Percentiles rank a stretch among this genome's conserved stretches.
phyloP scores from a whole-genome alignment of 176 grass and related monocot genomes.

The Pontederia paniculata region DNA sequence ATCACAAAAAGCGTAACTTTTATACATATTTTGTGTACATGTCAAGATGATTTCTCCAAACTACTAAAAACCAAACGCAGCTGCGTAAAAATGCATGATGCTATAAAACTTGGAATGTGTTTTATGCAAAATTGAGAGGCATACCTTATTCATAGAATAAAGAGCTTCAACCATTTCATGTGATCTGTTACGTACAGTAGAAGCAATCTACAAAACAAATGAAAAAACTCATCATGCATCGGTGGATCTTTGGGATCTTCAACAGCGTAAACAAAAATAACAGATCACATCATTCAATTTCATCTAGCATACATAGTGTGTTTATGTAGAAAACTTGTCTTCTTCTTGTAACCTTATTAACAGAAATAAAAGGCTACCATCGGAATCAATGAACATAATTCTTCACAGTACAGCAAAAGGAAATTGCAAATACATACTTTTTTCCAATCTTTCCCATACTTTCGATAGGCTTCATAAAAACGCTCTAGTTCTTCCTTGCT shows the following conservation, averaged over 20 bases:
- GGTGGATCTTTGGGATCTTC: background rate
- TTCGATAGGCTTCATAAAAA: constrained; percentile 86
- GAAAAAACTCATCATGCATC: constrained; percentile 10
- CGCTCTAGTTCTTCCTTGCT: constrained; percentile 90
- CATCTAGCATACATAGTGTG: too few species aligned
- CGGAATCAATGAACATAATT: background rate
- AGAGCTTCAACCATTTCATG: constrained; percentile 90
- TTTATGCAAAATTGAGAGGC: constrained; percentile 15
- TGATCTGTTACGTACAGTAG: constrained; percentile 59
- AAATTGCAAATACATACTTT: constrained; percentile 44
- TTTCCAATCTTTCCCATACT: constrained; percentile 96
- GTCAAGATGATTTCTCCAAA: too few species aligned
- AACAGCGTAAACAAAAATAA: background rate
- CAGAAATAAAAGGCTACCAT: constrained; percentile 2
- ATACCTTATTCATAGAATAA: constrained; percentile 96
- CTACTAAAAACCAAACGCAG: too few species aligned
- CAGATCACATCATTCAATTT: too few species aligned
- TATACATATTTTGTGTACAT: too few species aligned
- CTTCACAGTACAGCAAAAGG: background rate
- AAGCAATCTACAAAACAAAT: constrained; percentile 56
- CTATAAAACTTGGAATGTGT: background rate
- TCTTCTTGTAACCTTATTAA: too few species aligned
- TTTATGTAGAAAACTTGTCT: too few species aligned
- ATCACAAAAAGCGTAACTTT: too few species aligned
- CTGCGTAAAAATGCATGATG: background rate